These are phyloP conservation scores for Anisodus acutangulus DNA, from an alignment of 257 asterid species.

Conservation along the genomic window DNA sequence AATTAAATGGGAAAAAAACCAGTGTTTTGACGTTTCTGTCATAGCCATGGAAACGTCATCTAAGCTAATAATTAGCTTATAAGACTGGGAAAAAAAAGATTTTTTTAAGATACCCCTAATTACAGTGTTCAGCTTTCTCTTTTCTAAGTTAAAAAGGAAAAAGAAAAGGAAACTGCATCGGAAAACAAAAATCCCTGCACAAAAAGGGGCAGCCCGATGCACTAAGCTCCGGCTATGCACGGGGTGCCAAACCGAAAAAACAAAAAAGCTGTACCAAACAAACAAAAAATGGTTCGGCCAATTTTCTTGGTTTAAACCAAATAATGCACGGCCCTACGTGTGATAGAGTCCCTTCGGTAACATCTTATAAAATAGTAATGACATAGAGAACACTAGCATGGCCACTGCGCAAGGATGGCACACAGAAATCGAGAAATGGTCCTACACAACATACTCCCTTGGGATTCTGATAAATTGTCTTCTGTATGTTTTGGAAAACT, in stretches of 20 bases:
- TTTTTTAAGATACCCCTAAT: not conserved
- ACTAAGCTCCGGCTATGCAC: no score
- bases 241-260: no score
- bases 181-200: not conserved
- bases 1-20: not conserved
- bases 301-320: not conserved
- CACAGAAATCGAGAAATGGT: constrained; percentile 33
- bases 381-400: constrained; percentile 38
- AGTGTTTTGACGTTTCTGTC: not conserved
- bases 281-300: not conserved
- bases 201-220: no score
- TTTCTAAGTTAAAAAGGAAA: not conserved
- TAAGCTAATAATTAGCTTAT: no score
- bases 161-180: not conserved
- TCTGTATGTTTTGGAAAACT: not conserved
- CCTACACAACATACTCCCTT: constrained; percentile 18
- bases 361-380: constrained; percentile 34
- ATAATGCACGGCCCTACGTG: not conserved
- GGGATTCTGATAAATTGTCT: not conserved
- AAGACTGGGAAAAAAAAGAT: not conserved
- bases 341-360: constrained; percentile 29
- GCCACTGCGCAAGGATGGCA: constrained; percentile 38
- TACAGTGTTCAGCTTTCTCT: not conserved
- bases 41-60: no score
- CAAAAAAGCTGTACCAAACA: not conserved